Conservation (phyloP, 495 filamentous ascomycete genomes). For the Hypoxylon rickii region DNA sequence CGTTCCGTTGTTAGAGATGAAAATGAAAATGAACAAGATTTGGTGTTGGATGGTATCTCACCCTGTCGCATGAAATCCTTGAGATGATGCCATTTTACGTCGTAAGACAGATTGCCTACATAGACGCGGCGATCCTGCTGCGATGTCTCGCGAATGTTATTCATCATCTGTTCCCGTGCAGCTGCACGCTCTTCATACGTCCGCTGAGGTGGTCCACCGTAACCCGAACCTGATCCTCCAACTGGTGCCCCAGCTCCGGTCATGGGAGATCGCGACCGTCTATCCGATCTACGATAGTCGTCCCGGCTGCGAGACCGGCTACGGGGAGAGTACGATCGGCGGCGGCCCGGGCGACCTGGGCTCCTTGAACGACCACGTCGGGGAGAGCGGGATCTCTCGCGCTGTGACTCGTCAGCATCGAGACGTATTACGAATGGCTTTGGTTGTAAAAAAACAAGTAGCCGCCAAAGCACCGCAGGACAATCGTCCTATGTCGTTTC, state of each 20-base stretch:
- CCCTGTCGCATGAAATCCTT: conserved; percentile 99
- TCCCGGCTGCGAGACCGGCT: conserved; percentile 92
- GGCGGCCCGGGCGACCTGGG: conserved; percentile 60
- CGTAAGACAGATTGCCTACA: conserved; percentile 97
- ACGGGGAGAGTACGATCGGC: conserved; percentile 90
- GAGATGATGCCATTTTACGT: conserved; percentile 99
- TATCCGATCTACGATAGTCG: conserved; percentile 71
- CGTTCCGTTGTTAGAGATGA: conserved; percentile 6
- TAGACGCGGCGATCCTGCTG: conserved; percentile 99
- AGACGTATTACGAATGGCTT: conserved; percentile 37
- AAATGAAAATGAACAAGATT: too few species aligned
- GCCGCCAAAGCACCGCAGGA: background rate
- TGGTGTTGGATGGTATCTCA: conserved; percentile 53
- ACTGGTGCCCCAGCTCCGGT: conserved; percentile 70
- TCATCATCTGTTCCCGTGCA: conserved; percentile 95
- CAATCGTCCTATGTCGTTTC: too few species aligned
- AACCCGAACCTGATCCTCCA: conserved; percentile 61
- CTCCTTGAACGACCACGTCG: conserved; percentile 73
- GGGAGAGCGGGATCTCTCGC: conserved; percentile 93
- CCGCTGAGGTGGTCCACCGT: conserved; percentile 69
- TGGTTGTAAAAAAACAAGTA: conserved; percentile 16
- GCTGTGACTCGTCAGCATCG: conserved; percentile 64
- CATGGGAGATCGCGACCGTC: conserved; percentile 83
- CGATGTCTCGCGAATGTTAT: conserved; percentile 85
- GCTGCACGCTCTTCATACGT: conserved; percentile 81